A percentile compares a stretch with the other conserved stretches of the same genome.
phyloP scores from a whole-genome alignment of 805 yeast species.

The Lachancea lanzarotensis region DNA sequence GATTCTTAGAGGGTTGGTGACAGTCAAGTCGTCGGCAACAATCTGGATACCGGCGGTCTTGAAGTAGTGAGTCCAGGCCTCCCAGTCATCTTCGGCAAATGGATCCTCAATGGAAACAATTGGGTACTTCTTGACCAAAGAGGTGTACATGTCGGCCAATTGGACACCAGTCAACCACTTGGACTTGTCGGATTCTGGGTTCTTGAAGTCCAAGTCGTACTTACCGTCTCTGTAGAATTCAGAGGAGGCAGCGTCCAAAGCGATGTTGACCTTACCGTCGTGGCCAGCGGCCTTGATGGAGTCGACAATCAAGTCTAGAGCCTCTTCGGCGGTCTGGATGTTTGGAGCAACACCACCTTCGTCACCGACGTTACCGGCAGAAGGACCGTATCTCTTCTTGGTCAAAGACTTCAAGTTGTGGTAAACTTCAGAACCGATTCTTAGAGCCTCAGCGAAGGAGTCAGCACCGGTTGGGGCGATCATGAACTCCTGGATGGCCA shows the following conservation, averaged over 20 bases:
- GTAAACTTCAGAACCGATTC: slow-evolving; percentile 97
- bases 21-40: slow-evolving; percentile 98
- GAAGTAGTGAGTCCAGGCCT: slow-evolving; percentile 89
- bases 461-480: slow-evolving; percentile 92
- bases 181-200: slow-evolving; percentile 84
- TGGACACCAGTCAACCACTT: slow-evolving; percentile 87
- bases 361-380: slow-evolving; percentile 99
- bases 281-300: slow-evolving; percentile 94
- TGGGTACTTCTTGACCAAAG: slow-evolving; percentile 85
- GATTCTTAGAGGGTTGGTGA: slow-evolving; percentile 94
- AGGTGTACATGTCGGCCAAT: slow-evolving; percentile 77
- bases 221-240: slow-evolving; percentile 96
- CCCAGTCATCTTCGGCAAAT: slow-evolving; percentile 99
- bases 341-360: slow-evolving; percentile 99
- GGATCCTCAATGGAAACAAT: slow-evolving; percentile 98
- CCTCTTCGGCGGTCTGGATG: slow-evolving; percentile 92
- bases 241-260: slow-evolving; percentile 94
- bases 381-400: slow-evolving; percentile 92
- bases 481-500: slow-evolving; percentile 99
- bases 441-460: slow-evolving; percentile 89
- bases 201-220: slow-evolving; percentile 98
- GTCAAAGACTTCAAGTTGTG: slow-evolving; percentile 90
- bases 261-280: slow-evolving; percentile 87
- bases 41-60: slow-evolving; percentile 72
- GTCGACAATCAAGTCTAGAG: slow-evolving; percentile 83